Evolutionary conservation across 2,329 filamentous ascomycete genomes (phyloP).

Genomic region (Beauveria sp.): DNA sequence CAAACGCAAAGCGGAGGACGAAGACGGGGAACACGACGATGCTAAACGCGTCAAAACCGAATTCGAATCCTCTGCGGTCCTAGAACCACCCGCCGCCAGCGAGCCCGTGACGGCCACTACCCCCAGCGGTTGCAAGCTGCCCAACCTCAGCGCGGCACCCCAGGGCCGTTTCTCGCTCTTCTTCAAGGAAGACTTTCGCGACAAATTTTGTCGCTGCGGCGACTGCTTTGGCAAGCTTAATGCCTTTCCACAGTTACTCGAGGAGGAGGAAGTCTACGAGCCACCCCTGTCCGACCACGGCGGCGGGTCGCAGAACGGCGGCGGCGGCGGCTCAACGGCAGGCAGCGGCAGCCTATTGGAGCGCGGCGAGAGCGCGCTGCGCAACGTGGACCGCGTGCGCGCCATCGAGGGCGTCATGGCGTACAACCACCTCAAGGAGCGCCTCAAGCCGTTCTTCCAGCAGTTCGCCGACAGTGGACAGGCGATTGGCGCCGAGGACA

Average conservation of each 20-base stretch:
- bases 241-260: constrained; percentile 71
- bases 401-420: constrained; percentile 98
- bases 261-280: constrained; percentile 92
- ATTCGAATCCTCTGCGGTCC: constrained; percentile 18
- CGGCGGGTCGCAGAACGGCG: constrained; percentile 25
- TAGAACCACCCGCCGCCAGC: constrained; percentile 10
- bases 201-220: constrained; percentile 72
- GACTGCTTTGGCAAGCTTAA: constrained; percentile 70
- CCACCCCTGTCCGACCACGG: constrained; percentile 71
- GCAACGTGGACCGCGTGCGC: constrained; percentile 82
- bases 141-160: constrained; percentile 48
- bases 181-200: constrained; percentile 69
- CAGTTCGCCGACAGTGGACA: constrained; percentile 88
- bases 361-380: constrained; percentile 84
- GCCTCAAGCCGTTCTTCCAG: constrained; percentile 89
- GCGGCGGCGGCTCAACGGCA: constrained; percentile 43
- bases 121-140: constrained; percentile 49
- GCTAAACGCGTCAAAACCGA: constrained; percentile 47
- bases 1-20: constrained; percentile 60
- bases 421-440: constrained; percentile 92
- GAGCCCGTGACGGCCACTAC: constrained; percentile 8
- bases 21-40: constrained; percentile 29
- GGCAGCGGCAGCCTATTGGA: constrained; percentile 81
- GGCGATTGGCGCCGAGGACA: constrained; percentile 86
- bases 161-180: constrained; percentile 69